Base-by-base conservation (phyloP, 768 basidiomycete species). In the Paxillus rubicundulus region DNA sequence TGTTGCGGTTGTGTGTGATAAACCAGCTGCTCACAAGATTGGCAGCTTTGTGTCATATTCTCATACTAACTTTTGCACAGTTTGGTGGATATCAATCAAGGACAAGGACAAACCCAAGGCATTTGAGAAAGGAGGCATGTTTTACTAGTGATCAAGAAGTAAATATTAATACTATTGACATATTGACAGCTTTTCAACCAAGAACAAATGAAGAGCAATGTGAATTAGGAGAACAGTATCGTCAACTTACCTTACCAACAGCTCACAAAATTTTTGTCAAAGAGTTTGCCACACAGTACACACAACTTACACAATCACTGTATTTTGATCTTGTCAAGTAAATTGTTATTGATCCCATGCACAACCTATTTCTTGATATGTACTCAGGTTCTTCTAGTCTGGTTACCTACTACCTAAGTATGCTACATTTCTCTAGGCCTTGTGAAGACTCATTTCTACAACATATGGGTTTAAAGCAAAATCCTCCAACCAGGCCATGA, bases 291-390 rank as follows among this genome's bases (percentile, higher is more conserved):
- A 57, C 50, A 4, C 61, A 57, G 27, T 70, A 24, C 24, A 24
- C 24, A 24, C 24, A 24, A 24, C 24, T 62, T 58, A 55, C 56
- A 4, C 61, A 71, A 49, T 48, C 71, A 0, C 54, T 56, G n/a
- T 71, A 72, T 47, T 71, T 72, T 32, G 47, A 72, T 49, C 33
- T 65, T 1, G 50, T 56, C 16, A 40, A 50, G 2, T 62, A 68
- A 57, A 57, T 63, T 8, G 59, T 70, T 1, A 60, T 71, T 10
- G 70, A 70, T 48, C 70, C 65, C 0, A 71, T 72, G 70, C 66
- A 72, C 45, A 71, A 67, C 28, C 41, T 72, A 2, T 63, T 69
- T n/a, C 59, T 68, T 3, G 65, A 68, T 61, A 40, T 5, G 24
- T n/a, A 20, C 47, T 47, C 21, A 34, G 36, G 10, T 16, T 13